phyloP scores from a whole-genome alignment of 768 basidiomycete genomes.

The Boletus eberwhitei region DNA sequence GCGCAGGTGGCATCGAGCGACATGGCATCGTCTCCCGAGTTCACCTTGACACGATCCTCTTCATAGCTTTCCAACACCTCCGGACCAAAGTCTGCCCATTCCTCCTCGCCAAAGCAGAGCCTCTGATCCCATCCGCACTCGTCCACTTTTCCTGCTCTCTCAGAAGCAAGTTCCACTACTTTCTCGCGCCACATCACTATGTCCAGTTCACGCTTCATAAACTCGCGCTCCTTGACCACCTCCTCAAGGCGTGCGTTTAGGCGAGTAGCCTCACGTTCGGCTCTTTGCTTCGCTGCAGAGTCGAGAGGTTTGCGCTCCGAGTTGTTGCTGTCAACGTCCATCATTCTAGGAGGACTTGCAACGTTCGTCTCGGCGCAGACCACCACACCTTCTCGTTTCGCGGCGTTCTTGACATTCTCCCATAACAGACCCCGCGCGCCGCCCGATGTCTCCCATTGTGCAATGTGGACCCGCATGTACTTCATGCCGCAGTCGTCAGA shows the following conservation, averaged over 20 bases:
- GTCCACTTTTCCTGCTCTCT: slow-evolving; percentile 58
- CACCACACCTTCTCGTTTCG: slow-evolving; percentile 69
- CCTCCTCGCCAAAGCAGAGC: slow-evolving; percentile 78
- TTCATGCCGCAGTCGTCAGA: slow-evolving; percentile 83
- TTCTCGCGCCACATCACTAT: slow-evolving; percentile 67
- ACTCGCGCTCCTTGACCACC: slow-evolving; percentile 59
- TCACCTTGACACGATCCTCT: slow-evolving; percentile 36
- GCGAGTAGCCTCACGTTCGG: slow-evolving; percentile 53
- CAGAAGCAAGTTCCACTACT: slow-evolving; percentile 62
- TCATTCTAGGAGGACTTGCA: slow-evolving; percentile 23
- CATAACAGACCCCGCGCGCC: slow-evolving; percentile 65
- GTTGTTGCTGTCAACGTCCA: slow-evolving; percentile 15
- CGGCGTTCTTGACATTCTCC: slow-evolving; percentile 68
- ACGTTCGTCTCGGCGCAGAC: slow-evolving; percentile 39
- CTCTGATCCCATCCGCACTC: slow-evolving; percentile 90
- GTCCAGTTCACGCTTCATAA: slow-evolving; percentile 66
- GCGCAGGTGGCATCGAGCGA: slow-evolving; percentile 32
- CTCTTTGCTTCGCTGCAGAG: slow-evolving; percentile 43
- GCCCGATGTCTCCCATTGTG: slow-evolving; percentile 58
- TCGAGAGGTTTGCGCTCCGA: slow-evolving; percentile 18
- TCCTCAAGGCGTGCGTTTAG: slow-evolving; percentile 53
- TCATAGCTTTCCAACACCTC: slow-evolving; percentile 73
- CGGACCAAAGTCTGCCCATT: slow-evolving; percentile 66
- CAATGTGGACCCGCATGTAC: slow-evolving; percentile 64
- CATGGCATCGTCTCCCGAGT: slow-evolving; percentile 36